phyloP scores from a whole-genome alignment of 495 filamentous ascomycete genomes.

The Aspergillus panamensis region DNA sequence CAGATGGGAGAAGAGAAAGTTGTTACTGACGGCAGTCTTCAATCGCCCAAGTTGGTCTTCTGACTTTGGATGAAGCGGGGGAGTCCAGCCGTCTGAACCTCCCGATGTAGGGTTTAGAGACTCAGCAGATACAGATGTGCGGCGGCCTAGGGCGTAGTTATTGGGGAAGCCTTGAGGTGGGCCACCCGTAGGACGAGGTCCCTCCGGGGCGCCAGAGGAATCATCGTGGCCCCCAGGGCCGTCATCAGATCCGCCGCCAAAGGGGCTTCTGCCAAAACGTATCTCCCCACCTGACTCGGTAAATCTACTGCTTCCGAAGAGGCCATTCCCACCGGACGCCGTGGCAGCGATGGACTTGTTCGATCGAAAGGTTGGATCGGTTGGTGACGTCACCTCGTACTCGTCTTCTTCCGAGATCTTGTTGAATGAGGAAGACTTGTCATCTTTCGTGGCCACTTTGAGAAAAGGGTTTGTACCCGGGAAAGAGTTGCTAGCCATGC shows the following conservation, averaged over 20 bases:
- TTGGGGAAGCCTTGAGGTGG: constrained; percentile 72
- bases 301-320: constrained; percentile 34
- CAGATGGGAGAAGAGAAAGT: constrained; percentile 92
- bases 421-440: constrained; percentile 38
- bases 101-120: constrained; percentile 85
- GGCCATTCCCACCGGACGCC: constrained; percentile 22
- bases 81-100: constrained; percentile 82
- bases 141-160: constrained; percentile 89
- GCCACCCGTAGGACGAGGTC: constrained; percentile 31
- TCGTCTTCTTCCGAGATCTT: constrained; percentile 60
- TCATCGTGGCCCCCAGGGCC: constrained; percentile 26
- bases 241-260: constrained; percentile 28
- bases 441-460: constrained; percentile 30
- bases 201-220: constrained; percentile 27
- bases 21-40: constrained; percentile 74
- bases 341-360: constrained; percentile 27
- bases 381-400: constrained; percentile 61
- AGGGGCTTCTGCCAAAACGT: constrained; percentile 39
- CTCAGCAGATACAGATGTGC: constrained; percentile 95
- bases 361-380: constrained; percentile 51
- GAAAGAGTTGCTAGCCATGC: constrained; percentile 54
- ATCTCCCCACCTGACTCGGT: constrained; percentile 24
- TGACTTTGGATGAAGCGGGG: constrained; percentile 79
- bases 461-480: constrained; percentile 57
- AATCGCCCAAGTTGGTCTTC: constrained; percentile 75